A percentile compares a stretch with the other conserved stretches of the same genome.
phyloP scores from a whole-genome alignment of 1,284 basidiomycete species.

The Puccinia polysora region DNA sequence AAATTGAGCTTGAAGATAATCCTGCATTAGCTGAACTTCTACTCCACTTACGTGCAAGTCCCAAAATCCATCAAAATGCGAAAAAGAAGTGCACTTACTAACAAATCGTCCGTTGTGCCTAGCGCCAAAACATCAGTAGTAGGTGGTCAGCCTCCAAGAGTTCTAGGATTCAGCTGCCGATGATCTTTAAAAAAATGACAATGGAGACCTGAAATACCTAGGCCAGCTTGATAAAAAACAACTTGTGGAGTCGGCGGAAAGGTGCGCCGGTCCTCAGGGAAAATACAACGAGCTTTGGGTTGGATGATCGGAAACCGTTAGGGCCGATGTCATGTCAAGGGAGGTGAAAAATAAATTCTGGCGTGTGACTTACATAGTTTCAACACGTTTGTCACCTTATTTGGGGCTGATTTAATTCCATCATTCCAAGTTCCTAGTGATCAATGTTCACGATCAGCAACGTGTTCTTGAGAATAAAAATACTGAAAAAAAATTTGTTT shows the following conservation, averaged over 20 bases:
- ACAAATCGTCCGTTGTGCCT: slow-evolving; percentile 29
- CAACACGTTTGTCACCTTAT: slow-evolving; percentile 29
- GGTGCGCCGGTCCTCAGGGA: slow-evolving; percentile 36
- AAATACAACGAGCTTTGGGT: slow-evolving; percentile 29
- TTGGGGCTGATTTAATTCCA: slow-evolving; percentile 18
- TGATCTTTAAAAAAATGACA: background rate
- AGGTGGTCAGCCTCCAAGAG: background rate
- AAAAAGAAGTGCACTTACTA: slow-evolving; percentile 2
- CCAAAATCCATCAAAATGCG: background rate
- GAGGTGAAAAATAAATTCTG: background rate
- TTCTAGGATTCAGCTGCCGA: background rate
- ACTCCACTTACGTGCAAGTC: too few species aligned
- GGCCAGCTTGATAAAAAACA: slow-evolving; percentile 39
- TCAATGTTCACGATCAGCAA: background rate
- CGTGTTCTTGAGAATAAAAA: background rate
- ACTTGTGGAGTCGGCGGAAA: slow-evolving; percentile 42
- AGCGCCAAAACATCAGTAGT: slow-evolving; percentile 5
- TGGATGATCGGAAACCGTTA: background rate
- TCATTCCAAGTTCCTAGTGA: slow-evolving; percentile 36
- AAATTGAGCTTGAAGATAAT: slow-evolving; percentile 13
- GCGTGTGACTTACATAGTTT: slow-evolving; percentile 18
- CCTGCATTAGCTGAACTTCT: background rate
- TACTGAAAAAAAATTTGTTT: background rate
- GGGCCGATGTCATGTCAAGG: too few species aligned
- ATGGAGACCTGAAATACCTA: slow-evolving; percentile 2